Evolutionary conservation across 148 eudicot genomes (phyloP).

Genomic region (Selenicereus undatus): DNA sequence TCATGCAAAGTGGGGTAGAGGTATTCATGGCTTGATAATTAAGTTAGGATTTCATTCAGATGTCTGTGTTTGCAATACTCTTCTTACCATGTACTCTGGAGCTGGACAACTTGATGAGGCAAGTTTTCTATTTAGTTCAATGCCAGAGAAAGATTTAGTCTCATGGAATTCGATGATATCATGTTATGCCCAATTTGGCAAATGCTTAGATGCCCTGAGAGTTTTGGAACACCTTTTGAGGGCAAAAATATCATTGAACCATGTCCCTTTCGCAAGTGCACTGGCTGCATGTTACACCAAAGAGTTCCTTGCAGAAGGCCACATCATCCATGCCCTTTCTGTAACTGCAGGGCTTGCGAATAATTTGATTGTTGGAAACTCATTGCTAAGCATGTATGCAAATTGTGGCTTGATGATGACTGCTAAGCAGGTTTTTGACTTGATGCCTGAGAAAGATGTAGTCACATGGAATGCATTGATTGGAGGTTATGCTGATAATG

Average conservation of each 20-base stretch:
- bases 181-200: conserved; percentile 49
- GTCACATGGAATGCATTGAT: conserved; percentile 80
- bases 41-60: conserved; percentile 50
- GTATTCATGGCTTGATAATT: conserved; percentile 56
- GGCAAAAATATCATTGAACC: conserved; percentile 32
- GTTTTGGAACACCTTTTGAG: conserved; percentile 35
- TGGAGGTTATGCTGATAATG: conserved; percentile 62
- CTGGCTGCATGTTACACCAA: conserved; percentile 65
- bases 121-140: conserved; percentile 38
- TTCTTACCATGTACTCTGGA: conserved; percentile 62
- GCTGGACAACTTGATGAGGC: conserved; percentile 44
- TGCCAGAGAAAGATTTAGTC: conserved; percentile 60
- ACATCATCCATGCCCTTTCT: conserved; percentile 53
- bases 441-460: conserved; percentile 45
- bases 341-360: conserved; percentile 42
- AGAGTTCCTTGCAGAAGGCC: conserved; percentile 46
- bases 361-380: conserved; percentile 58
- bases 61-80: conserved; percentile 62
- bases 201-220: conserved; percentile 41
- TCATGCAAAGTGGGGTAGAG: conserved; percentile 51
- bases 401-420: conserved; percentile 52
- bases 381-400: conserved; percentile 66
- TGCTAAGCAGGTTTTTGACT: conserved; percentile 44
- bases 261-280: conserved; percentile 60
- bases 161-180: conserved; percentile 78